These are phyloP conservation scores for Kodamaea kaohsiungensis DNA, from an alignment of 805 yeast genomes.

Conservation along the genomic window DNA sequence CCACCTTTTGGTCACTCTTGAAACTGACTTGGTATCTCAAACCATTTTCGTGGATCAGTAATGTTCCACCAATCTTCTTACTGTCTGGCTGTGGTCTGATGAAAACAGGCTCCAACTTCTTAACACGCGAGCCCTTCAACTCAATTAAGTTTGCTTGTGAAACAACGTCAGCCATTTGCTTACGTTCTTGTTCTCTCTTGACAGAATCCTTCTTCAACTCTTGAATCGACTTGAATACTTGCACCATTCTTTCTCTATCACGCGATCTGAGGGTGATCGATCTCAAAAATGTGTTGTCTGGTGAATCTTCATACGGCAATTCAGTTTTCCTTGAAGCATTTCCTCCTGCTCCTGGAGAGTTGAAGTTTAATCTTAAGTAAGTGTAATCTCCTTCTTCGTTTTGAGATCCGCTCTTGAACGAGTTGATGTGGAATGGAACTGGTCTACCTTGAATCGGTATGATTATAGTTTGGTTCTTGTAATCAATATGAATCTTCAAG, in stretches of 20 bases:
- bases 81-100: slow-evolving; percentile 97
- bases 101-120: slow-evolving; percentile 82
- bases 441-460: slow-evolving; percentile 94
- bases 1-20: slow-evolving; percentile 82
- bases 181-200: slow-evolving; percentile 86
- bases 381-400: slow-evolving; percentile 96
- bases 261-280: slow-evolving; percentile 85
- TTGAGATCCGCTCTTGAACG: slow-evolving; percentile 92
- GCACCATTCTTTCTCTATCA: slow-evolving; percentile 88
- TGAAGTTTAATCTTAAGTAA: slow-evolving; percentile 84
- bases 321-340: slow-evolving; percentile 69
- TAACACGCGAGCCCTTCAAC: slow-evolving; percentile 78
- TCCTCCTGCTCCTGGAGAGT: slow-evolving; percentile 88
- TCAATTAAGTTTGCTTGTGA: slow-evolving; percentile 87
- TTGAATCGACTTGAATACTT: slow-evolving; percentile 83
- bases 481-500: slow-evolving; percentile 82
- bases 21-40: slow-evolving; percentile 87
- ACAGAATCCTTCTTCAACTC: slow-evolving; percentile 91
- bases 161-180: slow-evolving; percentile 91
- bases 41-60: slow-evolving; percentile 95
- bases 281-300: slow-evolving; percentile 83
- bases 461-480: slow-evolving; percentile 83
- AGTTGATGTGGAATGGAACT: slow-evolving; percentile 94
- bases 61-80: slow-evolving; percentile 88
- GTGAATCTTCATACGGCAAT: slow-evolving; percentile 86